These are phyloP conservation scores for Xylaria digitata DNA, from an alignment of 2,329 filamentous ascomycete species.

Conservation along the genomic window DNA sequence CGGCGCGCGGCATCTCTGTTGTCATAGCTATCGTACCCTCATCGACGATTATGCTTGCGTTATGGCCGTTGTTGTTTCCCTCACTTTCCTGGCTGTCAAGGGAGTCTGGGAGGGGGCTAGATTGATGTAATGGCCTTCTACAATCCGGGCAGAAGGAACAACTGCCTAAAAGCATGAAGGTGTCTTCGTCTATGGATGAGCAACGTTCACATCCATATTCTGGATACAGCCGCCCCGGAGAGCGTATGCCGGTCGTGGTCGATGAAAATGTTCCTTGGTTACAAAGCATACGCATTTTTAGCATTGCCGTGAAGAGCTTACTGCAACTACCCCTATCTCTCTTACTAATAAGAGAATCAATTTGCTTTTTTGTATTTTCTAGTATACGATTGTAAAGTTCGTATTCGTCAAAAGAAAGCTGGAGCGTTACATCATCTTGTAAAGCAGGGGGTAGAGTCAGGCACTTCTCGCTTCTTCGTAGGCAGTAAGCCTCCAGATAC, in stretches of 20 bases:
- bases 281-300: constrained; percentile 25
- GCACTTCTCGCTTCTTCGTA: constrained; percentile 26
- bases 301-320: constrained; percentile 20
- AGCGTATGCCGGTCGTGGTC: neutral
- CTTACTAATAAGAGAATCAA: constrained; percentile 7
- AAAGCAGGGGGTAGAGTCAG: neutral
- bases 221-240: neutral
- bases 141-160: constrained; percentile 17
- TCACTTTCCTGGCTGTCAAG: neutral
- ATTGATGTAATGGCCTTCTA: neutral
- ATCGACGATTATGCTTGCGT: neutral
- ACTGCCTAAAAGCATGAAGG: neutral
- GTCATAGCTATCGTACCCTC: neutral
- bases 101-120: neutral
- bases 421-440: neutral
- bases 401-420: constrained; percentile 8
- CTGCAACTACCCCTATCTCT: neutral
- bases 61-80: neutral
- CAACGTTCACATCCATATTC: constrained; percentile 10
- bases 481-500: constrained; percentile 23
- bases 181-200: constrained; percentile 10
- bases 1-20: too few species aligned
- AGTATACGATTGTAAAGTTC: constrained; percentile 24
- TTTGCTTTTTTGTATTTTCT: constrained; percentile 9
- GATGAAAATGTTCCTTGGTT: constrained; percentile 26